These are phyloP conservation scores for Acorus calamus DNA, from an alignment of 106 monocot genomes.

Conservation along the genomic window DNA sequence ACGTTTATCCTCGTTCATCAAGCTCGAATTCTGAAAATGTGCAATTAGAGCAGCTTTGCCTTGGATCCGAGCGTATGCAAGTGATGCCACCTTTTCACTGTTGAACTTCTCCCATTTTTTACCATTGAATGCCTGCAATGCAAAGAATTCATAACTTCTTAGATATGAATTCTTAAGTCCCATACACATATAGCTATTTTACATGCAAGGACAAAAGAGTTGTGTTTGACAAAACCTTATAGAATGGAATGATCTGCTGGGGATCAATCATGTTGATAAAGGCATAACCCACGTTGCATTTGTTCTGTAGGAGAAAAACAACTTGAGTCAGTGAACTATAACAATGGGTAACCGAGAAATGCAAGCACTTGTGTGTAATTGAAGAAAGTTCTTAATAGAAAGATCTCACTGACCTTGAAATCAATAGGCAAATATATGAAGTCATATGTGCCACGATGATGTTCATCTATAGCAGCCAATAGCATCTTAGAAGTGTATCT, in stretches of 20 bases:
- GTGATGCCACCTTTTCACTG: slow-evolving; percentile 78
- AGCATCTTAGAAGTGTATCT: slow-evolving; percentile 80
- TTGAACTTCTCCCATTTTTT: slow-evolving; percentile 90
- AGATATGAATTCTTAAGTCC: slow-evolving; percentile 7
- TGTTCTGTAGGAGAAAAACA: slow-evolving; percentile 50
- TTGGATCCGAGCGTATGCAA: slow-evolving; percentile 77
- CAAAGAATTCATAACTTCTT: slow-evolving; percentile 21
- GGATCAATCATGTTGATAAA: slow-evolving; percentile 88
- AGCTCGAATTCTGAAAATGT: slow-evolving; percentile 81
- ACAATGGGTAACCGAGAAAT: neutral
- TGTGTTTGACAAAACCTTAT: slow-evolving; percentile 13
- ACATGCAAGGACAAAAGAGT: neutral
- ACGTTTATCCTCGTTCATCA: slow-evolving; percentile 83
- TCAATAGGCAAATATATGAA: slow-evolving; percentile 81
- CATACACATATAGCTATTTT: neutral
- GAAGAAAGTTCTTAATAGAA: neutral
- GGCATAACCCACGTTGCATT: slow-evolving; percentile 97
- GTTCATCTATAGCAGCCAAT: slow-evolving; percentile 61
- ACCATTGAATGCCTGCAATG: slow-evolving; percentile 68
- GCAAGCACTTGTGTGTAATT: neutral
- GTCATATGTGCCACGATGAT: slow-evolving; percentile 63
- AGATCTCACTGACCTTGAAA: slow-evolving; percentile 35
- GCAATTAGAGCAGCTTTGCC: slow-evolving; percentile 63
- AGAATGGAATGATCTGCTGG: slow-evolving; percentile 25
- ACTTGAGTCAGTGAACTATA: neutral